Conservation (phyloP, 179 eudicot species). For the Patellifolia procumbens region DNA sequence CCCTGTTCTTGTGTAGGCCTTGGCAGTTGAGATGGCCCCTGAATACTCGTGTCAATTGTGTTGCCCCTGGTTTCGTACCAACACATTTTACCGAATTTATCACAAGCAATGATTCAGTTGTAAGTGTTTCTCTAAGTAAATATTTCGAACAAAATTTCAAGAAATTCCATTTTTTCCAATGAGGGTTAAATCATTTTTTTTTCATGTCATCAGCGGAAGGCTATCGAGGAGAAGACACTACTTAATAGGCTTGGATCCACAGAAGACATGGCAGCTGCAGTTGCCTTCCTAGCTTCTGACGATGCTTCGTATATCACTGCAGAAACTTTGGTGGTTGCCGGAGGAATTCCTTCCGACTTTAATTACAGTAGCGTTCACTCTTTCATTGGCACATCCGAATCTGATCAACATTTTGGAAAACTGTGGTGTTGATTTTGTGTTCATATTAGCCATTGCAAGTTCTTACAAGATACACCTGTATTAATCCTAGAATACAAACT, state of each 20-base stretch:
- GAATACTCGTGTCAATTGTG: constrained; percentile 47
- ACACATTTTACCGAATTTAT: constrained; percentile 52
- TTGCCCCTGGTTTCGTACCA: constrained; percentile 50
- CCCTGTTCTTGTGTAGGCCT: constrained; percentile 32
- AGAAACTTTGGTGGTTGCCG: constrained; percentile 79
- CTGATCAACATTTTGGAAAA: no score
- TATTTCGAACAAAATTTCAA: no score
- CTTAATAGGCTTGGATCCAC: constrained; percentile 83
- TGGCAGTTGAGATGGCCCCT: constrained; percentile 53
- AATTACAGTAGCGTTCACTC: neutral
- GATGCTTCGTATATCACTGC: constrained; percentile 93
- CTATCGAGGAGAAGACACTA: constrained; percentile 55
- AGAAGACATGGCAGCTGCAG: constrained; percentile 84
- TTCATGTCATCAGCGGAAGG: constrained; percentile 55
- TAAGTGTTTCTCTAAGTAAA: constrained; percentile 34
- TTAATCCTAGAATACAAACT: no score
- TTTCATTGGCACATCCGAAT: no score
- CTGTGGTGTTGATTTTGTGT: no score
- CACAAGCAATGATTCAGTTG: constrained; percentile 45
- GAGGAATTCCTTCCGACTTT: constrained; percentile 84
- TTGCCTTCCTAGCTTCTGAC: constrained; percentile 78
- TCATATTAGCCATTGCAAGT: no score
- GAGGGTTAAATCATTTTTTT: neutral
- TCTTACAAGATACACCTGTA: no score
- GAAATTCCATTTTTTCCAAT: neutral